Percentiles rank a stretch among this genome's conserved stretches.
These are phyloP conservation scores for Salix arbutifolia DNA, from an alignment of 345 rosid species.

Conservation along the genomic window DNA sequence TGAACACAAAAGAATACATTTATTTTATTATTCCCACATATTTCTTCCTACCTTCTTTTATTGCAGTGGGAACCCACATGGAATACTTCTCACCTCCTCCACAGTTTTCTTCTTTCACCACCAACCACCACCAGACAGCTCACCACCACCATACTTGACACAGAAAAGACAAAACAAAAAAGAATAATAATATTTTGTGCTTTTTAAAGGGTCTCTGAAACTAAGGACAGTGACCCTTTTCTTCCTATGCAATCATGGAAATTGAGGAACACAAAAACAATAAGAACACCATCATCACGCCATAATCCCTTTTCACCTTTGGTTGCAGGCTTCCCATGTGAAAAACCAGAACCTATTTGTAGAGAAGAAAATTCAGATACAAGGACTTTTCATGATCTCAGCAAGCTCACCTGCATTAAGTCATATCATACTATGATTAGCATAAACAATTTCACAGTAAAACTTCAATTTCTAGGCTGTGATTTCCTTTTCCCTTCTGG, in stretches of 20 bases:
- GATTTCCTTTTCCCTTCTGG: neutral
- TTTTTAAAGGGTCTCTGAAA: neutral
- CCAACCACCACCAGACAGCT: constrained; percentile 16
- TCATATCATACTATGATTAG: neutral
- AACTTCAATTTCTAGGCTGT: neutral
- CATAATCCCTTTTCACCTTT: neutral
- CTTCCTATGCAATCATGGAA: constrained; percentile 12
- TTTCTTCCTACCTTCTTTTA: constrained; percentile 7
- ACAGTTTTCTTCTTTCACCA: neutral
- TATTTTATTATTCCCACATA: constrained; percentile 18
- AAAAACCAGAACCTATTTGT: constrained; percentile 12
- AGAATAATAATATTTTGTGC: constrained; percentile 5
- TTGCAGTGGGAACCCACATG: constrained; percentile 13
- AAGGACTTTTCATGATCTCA: neutral
- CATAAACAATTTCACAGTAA: neutral
- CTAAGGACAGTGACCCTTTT: neutral
- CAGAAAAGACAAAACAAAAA: neutral
- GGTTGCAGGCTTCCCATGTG: constrained; percentile 5
- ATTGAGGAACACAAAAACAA: neutral
- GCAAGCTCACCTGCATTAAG: neutral
- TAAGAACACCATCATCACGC: neutral
- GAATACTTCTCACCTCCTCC: neutral
- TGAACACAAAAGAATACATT: constrained; percentile 8
- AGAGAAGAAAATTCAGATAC: neutral
- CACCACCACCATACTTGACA: constrained; percentile 14